Evolutionary conservation across 768 basidiomycete species (phyloP).

Genomic region (Russula compacta): DNA sequence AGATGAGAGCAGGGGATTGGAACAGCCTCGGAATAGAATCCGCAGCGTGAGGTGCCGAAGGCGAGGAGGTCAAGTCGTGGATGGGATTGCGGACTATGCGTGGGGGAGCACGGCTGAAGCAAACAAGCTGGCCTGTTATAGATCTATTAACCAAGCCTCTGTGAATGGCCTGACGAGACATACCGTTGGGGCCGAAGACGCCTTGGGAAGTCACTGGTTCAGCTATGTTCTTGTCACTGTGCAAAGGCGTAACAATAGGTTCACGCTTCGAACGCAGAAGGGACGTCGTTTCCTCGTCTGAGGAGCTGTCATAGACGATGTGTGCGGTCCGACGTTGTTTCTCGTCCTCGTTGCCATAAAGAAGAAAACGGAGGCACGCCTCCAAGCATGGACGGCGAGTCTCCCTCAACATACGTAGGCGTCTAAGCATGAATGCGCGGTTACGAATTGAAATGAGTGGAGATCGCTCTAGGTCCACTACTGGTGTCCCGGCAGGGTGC

Average conservation of each 20-base stretch:
- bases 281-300: conserved; percentile 48
- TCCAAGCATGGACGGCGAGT: conserved; percentile 77
- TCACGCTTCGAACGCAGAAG: conserved; percentile 36
- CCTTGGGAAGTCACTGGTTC: conserved; percentile 85
- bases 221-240: conserved; percentile 67
- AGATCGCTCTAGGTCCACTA: conserved; percentile 75
- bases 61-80: conserved; percentile 40
- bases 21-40: conserved; percentile 30
- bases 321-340: conserved; percentile 31
- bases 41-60: conserved; percentile 25
- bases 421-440: conserved; percentile 69
- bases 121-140: conserved; percentile 66
- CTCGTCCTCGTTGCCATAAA: conserved; percentile 59
- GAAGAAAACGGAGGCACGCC: conserved; percentile 69
- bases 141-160: not conserved
- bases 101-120: conserved; percentile 74
- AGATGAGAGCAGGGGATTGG: conserved; percentile 60
- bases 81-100: conserved; percentile 55
- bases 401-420: conserved; percentile 63
- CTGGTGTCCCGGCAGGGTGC: conserved; percentile 58
- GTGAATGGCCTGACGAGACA: conserved; percentile 8
- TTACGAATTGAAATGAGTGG: conserved; percentile 70
- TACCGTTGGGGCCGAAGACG: conserved; percentile 83
- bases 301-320: conserved; percentile 54
- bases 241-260: conserved; percentile 43